phyloP scores from a whole-genome alignment of 768 basidiomycete genomes.

The Porphyrellus cyaneotinctus region DNA sequence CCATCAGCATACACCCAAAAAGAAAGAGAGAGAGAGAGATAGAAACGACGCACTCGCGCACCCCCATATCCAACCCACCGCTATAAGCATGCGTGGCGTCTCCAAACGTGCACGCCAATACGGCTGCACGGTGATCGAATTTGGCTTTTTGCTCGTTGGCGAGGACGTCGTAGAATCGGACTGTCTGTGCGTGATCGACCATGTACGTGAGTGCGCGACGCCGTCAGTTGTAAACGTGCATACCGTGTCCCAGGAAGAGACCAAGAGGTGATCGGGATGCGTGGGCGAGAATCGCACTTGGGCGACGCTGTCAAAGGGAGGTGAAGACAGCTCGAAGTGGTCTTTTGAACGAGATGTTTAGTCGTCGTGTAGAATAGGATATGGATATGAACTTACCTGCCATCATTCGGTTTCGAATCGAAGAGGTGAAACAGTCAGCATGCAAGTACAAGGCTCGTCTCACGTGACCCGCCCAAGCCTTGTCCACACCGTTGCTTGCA shows the following conservation, averaged over 20 bases:
- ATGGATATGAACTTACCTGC: constrained; percentile 14
- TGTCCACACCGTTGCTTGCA: too few relatives aligned
- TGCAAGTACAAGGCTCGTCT: neutral
- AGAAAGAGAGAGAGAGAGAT: neutral
- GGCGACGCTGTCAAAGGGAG: constrained; percentile 85
- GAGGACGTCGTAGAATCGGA: constrained; percentile 52
- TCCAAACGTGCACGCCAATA: constrained; percentile 75
- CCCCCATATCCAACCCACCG: constrained; percentile 81
- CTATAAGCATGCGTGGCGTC: constrained; percentile 70
- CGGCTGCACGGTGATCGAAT: constrained; percentile 84
- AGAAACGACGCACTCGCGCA: constrained; percentile 64
- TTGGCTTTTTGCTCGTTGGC: constrained; percentile 70
- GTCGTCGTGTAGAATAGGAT: neutral
- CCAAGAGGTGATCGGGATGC: constrained; percentile 74
- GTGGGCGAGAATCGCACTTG: constrained; percentile 76
- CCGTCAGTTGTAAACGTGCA: constrained; percentile 11
- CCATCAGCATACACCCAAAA: neutral
- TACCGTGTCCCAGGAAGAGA: constrained; percentile 88
- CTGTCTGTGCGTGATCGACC: constrained; percentile 42
- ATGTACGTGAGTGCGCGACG: constrained; percentile 19
- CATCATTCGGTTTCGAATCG: constrained; percentile 5
- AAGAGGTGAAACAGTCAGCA: neutral
- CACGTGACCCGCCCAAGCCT: constrained; percentile 7
- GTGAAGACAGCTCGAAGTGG: constrained; percentile 50
- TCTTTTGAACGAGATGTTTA: constrained; percentile 15